Conservation (phyloP, 2,329 filamentous ascomycete genomes). For the Calonectria pteridis region DNA sequence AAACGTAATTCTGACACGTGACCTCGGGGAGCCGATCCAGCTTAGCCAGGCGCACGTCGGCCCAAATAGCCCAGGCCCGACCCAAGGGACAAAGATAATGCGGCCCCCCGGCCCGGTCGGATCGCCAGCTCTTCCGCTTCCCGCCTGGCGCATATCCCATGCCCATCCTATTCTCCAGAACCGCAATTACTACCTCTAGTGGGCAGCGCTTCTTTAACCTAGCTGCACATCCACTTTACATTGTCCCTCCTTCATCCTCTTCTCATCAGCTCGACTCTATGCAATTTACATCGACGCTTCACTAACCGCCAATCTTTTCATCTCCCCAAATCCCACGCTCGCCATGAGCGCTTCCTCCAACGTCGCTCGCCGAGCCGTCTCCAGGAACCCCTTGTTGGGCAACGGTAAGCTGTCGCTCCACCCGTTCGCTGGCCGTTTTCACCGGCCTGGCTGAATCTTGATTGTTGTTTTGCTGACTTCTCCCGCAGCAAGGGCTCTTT, state of each 20-base stretch:
- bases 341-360: conserved; percentile 69
- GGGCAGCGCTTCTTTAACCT: conserved; percentile 41
- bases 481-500: conserved; percentile 58
- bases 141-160: conserved; percentile 29
- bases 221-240: conserved; percentile 39
- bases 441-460: conserved; percentile 17
- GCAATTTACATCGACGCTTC: conserved; percentile 11
- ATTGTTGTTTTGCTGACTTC: conserved; percentile 41
- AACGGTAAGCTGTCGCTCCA: conserved; percentile 54
- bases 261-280: conserved; percentile 23
- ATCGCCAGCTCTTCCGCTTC: conserved; percentile 43
- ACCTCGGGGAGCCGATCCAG: conserved; percentile 15
- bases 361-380: conserved; percentile 67
- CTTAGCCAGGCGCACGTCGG: conserved; percentile 1
- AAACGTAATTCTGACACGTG: conserved; percentile 16
- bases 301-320: conserved; percentile 24
- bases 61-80: not conserved
- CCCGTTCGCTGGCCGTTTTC: conserved; percentile 9
- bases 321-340: conserved; percentile 31
- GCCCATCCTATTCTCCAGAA: conserved; percentile 31
- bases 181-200: conserved; percentile 39
- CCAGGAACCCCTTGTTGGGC: conserved; percentile 65
- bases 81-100: conserved; percentile 26
- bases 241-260: conserved; percentile 39
- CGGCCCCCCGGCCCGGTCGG: conserved; percentile 33